These are phyloP conservation scores for Yamadazyma songkhlaensis DNA, from an alignment of 1,139 yeast species.

Conservation along the genomic window DNA sequence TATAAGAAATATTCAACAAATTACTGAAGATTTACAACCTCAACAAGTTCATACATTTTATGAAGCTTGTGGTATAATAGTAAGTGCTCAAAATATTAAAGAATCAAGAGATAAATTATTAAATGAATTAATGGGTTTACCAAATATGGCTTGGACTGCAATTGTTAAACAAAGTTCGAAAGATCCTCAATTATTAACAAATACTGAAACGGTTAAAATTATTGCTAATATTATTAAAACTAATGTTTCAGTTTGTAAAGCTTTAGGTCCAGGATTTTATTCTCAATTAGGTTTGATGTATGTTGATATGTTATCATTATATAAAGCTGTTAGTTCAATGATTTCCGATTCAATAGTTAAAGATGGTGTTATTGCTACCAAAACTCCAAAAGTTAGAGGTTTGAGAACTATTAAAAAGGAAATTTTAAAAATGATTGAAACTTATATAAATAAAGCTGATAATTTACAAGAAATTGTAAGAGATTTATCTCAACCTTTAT, in stretches of 20 bases:
- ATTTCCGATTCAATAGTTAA: conserved; percentile 75
- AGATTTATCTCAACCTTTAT: conserved; percentile 79
- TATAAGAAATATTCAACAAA: conserved; percentile 74
- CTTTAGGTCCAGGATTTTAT: conserved; percentile 89
- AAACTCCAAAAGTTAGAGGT: conserved; percentile 93
- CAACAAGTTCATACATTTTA: conserved; percentile 98
- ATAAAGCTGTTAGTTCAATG: conserved; percentile 87
- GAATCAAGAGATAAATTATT: conserved; percentile 71
- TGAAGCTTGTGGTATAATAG: conserved; percentile 94
- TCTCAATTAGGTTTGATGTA: conserved; percentile 86
- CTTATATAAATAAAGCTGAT: conserved; percentile 83
- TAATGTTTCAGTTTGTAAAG: conserved; percentile 88
- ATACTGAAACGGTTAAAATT: conserved; percentile 86
- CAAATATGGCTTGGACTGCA: conserved; percentile 92
- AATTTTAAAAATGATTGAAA: conserved; percentile 83
- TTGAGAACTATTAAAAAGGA: conserved; percentile 96
- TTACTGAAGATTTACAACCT: conserved; percentile 91
- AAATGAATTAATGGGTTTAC: conserved; percentile 79
- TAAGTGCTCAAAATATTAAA: conserved; percentile 70
- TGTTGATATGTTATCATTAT: conserved; percentile 84
- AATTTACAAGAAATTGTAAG: conserved; percentile 83
- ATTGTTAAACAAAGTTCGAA: conserved; percentile 85
- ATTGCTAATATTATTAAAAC: conserved; percentile 93
- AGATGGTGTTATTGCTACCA: conserved; percentile 86
- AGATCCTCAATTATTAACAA: conserved; percentile 79